Conservation (phyloP, 345 rosid species). For the Excoecaria agallocha region DNA sequence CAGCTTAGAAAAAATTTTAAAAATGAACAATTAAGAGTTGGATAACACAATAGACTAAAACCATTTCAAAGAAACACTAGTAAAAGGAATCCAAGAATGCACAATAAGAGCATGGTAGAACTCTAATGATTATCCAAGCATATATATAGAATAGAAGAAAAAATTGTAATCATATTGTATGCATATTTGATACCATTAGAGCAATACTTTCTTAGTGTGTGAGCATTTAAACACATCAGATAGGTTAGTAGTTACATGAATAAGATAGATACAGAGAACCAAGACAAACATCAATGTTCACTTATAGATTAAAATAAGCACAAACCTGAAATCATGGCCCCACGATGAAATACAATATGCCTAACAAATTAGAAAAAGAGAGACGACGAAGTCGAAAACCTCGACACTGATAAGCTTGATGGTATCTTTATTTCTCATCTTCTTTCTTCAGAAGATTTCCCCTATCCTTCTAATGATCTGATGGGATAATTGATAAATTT, state of each 20-base stretch:
- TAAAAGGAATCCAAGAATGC: constrained; percentile 7
- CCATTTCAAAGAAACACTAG: background rate
- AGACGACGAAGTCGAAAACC: no score
- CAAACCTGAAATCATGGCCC: constrained; percentile 99
- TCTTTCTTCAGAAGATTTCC: no score
- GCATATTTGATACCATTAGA: background rate
- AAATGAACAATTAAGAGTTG: background rate
- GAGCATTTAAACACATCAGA: background rate
- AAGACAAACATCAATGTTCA: background rate
- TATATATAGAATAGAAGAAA: no score
- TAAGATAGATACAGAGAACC: background rate
- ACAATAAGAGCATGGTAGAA: background rate
- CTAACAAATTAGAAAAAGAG: constrained; percentile 37
- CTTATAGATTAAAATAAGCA: constrained; percentile 21
- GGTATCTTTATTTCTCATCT: no score
- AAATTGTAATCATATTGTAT: background rate
- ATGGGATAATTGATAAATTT: no score
- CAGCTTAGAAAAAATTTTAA: constrained; percentile 32
- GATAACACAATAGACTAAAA: background rate
- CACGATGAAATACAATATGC: constrained; percentile 97
- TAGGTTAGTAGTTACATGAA: background rate
- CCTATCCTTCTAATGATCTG: no score
- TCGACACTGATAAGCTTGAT: no score
- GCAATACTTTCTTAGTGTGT: background rate
- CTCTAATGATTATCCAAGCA: background rate